Evolutionary conservation across 1,284 basidiomycete genomes (phyloP), one percentile per base, ranked within the genome.

Genomic region (Fomes fomentarius): DNA sequence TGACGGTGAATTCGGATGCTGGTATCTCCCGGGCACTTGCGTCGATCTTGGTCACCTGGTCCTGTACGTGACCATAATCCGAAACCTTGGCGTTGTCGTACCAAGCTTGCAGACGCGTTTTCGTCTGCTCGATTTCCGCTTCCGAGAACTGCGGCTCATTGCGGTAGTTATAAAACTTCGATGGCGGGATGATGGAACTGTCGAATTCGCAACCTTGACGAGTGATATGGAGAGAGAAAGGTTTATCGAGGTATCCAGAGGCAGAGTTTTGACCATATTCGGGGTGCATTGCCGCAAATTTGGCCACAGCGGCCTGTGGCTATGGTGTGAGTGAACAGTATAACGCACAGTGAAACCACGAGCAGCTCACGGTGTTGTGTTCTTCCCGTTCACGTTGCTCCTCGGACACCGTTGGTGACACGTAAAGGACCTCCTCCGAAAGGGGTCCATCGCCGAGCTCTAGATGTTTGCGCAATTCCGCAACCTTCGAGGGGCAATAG

Each of bases 11-110:
- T 22, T 68, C 62, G 34, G 60, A 54, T 0, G 64, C 46, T 3
- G 58, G 54, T 30, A 72, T 70, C 49, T 72, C 69, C 25, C 67
- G 66, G 7, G 70, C 63, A 17, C 48, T 17, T 52, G 47, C 26
- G 42, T 61, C 37, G 22, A 56, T 21, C 53, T 56, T 57, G 6
- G 59, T 61, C 4, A 55, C 50, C 28, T 61, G 59, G 30, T 42
- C 50, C 0, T 24, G 50, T 4, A 58, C 59, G 24, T 61, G 56
- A 24, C 59, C 59, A 25, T 52, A 61, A 3, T 56, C 59, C 8
- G 59, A 57, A 4, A 50, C 41, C 1, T 17, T 12, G 1, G 52
- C 56, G 2, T 48, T 37, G 11, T 28, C 22, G 19, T 54, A 49
- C 58, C 58, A 60, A n/a, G 15, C 12, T 28, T 52, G 37, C 17